Conservation (phyloP, 1,139 yeast species). For the Magnusiomyces tetraspermus region DNA sequence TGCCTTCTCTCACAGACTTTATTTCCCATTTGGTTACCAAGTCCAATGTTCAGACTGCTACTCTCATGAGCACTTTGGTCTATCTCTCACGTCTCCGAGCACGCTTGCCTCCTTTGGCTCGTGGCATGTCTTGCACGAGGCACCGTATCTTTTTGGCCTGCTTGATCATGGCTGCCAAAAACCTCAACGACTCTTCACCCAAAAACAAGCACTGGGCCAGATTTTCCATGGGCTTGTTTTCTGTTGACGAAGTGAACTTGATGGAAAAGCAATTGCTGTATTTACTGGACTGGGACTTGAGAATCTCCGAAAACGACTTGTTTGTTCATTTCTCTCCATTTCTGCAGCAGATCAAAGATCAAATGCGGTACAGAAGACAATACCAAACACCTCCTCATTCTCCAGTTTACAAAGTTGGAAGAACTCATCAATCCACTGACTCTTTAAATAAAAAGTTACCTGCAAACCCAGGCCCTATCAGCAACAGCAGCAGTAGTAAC, state of each 20-base stretch:
- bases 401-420: background rate
- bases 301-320: conserved; percentile 61
- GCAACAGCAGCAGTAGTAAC: no score
- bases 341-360: conserved; percentile 55
- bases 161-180: conserved; percentile 79
- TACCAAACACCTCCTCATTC: background rate
- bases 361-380: conserved; percentile 13
- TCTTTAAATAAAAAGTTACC: no score
- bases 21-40: conserved; percentile 62
- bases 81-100: conserved; percentile 69
- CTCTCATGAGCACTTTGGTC: conserved; percentile 83
- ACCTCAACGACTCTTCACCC: conserved; percentile 86
- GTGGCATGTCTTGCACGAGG: conserved; percentile 88
- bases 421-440: background rate
- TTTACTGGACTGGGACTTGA: conserved; percentile 75
- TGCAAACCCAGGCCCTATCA: no score
- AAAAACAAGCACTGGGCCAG: conserved; percentile 92
- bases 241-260: conserved; percentile 72
- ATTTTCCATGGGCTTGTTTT: conserved; percentile 75
- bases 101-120: conserved; percentile 76
- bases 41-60: conserved; percentile 91
- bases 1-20: conserved; percentile 48
- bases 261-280: conserved; percentile 82
- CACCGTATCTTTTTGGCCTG: conserved; percentile 88
- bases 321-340: conserved; percentile 63